Base-by-base conservation (phyloP, 768 basidiomycete species). In the Auricularia auricula-judae region DNA sequence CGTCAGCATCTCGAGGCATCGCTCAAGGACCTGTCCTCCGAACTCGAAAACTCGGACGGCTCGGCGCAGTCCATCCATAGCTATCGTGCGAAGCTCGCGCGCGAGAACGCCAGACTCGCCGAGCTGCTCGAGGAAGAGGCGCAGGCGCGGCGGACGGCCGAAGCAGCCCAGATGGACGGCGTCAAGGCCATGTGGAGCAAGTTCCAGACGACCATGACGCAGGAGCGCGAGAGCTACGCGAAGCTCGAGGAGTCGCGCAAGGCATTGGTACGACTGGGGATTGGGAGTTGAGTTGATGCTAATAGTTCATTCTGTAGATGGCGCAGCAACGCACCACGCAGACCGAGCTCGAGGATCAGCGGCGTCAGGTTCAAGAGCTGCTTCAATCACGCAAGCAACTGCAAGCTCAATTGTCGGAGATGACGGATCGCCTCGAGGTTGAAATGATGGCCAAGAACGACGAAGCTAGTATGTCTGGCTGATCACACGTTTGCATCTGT, bases 241-340 rank as follows among this genome's bases (percentile, higher is more conserved):
- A 82, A 84, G 33, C 74, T 88, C 14, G 88, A 89, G 68, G 88
- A 87, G 67, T 88, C 87, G 16, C 79, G 84, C 58, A 86, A 84
- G 70, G 86, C 87, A 63, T 72, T 89, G 68, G 86, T 88, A 72
- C 67, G 84, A 74, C 56, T 39, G 18, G 21, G 35, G 7, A 35
- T 35, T 5, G 23, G 4, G 56, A 11, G 33, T 42, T 16, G 33
- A 23, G 33, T 64, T 11, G 4, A 16, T 16, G 14, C 5, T 56
- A 36, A 18, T 69, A 70, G 53, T 16, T 54, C 21, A n/a, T 67
- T 44, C 36, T 14, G 33, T 67, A 90, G 88, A 71, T 86, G 36
- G 80, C 84, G 11, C 87, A 88, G 70, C 87, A 89, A 71, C 81
- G 84, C 29, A 80, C 81, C 4, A 75, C 82, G 34, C 85, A 86